Base-by-base conservation (phyloP, 2,329 filamentous ascomycete genomes). In the Cercospora canescens region DNA sequence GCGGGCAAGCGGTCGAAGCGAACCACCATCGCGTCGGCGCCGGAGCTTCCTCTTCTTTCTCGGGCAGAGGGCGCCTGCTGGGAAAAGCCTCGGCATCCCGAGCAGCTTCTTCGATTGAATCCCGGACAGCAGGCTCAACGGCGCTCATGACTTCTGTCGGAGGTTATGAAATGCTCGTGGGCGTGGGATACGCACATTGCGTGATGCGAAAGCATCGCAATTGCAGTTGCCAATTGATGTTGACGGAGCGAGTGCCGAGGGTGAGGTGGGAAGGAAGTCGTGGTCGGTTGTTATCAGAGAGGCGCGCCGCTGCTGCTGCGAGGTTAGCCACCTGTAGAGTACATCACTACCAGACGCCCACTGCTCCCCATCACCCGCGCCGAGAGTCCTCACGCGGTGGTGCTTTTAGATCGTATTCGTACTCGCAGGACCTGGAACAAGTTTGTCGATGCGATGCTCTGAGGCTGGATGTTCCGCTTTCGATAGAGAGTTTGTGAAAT, bases 1-100 rank as follows among this genome's bases (percentile, higher is more conserved):
- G n/a, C n/a, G 87, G 87, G 70, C 84, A 85, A 34, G 82, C 85
- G 8, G 86, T 88, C 21, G 83, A 86, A 2, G 86, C 85, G 72
- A 88, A 85, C 86, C 86, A 89, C 85, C 86, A 88, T 63, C 82
- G 80, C 52, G 60, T 71, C 7, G 69, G 83, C 63, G 82, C 79
- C 7, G 81, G 72, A 64, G 78, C 82, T 54, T 82, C 76, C 30
- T 78, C 73, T 35, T 81, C 71, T 1, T 78, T 74, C 18, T 80
- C 73, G 4, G 77, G 74, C 24, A 78, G 72, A 28, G 80, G 69
- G 75, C 73, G 30, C 78, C 74, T 14, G 48, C 52, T 62, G 6
- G 66, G 45, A 16, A 50, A 59, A 63, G 54, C 57, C 50, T 84
- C 81, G 30, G 84, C 74, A 65, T 81, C 75, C 30, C 79, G 71